These are phyloP conservation scores for Extremus antarcticus DNA, from an alignment of 495 filamentous ascomycete species.

Conservation along the genomic window DNA sequence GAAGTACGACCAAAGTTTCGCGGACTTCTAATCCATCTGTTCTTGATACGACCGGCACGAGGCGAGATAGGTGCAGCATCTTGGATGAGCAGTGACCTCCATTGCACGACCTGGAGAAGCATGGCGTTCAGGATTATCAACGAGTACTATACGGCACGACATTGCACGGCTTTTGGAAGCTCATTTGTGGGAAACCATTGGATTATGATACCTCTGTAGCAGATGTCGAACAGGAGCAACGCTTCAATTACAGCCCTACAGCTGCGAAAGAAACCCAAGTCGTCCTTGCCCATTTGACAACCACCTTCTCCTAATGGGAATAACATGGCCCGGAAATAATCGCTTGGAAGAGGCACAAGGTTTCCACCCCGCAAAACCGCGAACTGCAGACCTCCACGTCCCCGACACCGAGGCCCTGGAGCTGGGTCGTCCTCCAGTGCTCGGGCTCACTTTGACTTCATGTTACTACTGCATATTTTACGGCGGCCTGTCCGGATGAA, in stretches of 20 bases:
- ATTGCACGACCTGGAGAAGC: not conserved
- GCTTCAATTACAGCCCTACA: not conserved
- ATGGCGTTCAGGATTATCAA: not conserved
- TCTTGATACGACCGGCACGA: not conserved
- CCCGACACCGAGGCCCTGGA: not conserved
- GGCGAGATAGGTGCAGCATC: not conserved
- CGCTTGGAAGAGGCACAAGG: not conserved
- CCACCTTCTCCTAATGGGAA: not conserved
- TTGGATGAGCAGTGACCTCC: not conserved
- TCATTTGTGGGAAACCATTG: not conserved
- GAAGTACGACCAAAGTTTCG: conserved; percentile 70
- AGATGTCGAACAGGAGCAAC: not conserved
- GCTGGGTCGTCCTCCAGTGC: too few species aligned
- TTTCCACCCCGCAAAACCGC: not conserved
- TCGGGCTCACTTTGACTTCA: not conserved
- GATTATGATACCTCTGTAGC: not conserved
- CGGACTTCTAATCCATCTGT: conserved; percentile 50
- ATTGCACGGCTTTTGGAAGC: not conserved
- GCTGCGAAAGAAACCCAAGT: too few species aligned
- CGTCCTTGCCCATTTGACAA: not conserved
- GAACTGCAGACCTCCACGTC: not conserved
- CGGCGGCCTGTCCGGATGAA: not conserved
- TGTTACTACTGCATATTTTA: too few species aligned
- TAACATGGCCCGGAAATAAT: not conserved
- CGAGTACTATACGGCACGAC: too few species aligned